These are phyloP conservation scores for Claviceps cyperi DNA, from an alignment of 2,329 filamentous ascomycete species.

Conservation along the genomic window DNA sequence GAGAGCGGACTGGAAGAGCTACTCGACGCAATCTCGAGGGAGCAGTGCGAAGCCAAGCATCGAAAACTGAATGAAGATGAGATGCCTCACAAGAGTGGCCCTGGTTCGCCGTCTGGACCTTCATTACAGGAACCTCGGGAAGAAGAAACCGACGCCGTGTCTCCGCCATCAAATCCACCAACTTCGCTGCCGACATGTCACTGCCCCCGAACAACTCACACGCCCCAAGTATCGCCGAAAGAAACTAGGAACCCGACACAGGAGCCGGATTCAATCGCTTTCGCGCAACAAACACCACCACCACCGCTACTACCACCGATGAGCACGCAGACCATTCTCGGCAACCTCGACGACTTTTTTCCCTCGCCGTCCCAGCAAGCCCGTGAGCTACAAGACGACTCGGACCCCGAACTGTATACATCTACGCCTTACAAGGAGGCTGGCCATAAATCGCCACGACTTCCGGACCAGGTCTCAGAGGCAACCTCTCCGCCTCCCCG, in stretches of 20 bases:
- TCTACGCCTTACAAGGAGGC: neutral
- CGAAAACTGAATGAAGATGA: neutral
- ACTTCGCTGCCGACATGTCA: neutral
- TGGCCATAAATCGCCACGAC: neutral
- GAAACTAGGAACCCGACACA: neutral
- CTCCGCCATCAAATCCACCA: conserved; percentile 1
- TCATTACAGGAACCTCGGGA: neutral
- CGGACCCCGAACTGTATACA: neutral
- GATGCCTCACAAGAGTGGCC: neutral
- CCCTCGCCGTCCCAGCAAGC: conserved; percentile 42
- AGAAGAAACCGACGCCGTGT: neutral
- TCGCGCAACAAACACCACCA: conserved; percentile 3
- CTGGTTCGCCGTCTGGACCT: neutral
- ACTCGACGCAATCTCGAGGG: conserved; percentile 5
- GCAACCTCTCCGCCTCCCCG: conserved; percentile 4
- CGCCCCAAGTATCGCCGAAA: neutral
- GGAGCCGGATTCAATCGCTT: neutral
- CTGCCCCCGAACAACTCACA: neutral
- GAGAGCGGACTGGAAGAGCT: conserved; percentile 11
- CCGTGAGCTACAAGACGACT: conserved; percentile 34
- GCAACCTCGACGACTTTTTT: conserved; percentile 38
- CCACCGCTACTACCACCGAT: conserved; percentile 15
- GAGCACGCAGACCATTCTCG: conserved; percentile 39
- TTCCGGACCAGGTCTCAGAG: neutral
- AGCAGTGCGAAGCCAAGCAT: conserved; percentile 5